Percentiles rank a stretch among this genome's conserved stretches.
Conservation (phyloP, 306 rosid genomes). For the Cucurbita pepo region DNA sequence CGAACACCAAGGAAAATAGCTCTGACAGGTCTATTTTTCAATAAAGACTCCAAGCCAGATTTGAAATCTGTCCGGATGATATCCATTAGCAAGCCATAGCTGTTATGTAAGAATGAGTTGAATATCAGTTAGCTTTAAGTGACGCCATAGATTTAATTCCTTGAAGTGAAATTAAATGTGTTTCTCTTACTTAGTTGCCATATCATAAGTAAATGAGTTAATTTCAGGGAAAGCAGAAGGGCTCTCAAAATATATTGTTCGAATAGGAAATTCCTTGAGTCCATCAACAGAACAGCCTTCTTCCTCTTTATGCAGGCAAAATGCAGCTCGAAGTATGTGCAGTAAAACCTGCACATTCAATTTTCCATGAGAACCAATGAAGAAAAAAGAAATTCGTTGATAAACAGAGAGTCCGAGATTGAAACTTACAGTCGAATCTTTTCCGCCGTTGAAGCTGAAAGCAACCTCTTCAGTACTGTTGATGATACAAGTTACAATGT, state of each 20-base stretch:
- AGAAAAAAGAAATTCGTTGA: constrained; percentile 3
- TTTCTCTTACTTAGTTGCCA: constrained; percentile 50
- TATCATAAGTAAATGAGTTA: constrained; percentile 69
- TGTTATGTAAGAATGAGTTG: constrained; percentile 26
- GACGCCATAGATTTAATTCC: background rate
- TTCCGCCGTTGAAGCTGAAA: constrained; percentile 96
- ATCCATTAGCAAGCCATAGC: constrained; percentile 80
- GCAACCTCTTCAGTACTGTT: constrained; percentile 77
- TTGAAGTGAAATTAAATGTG: constrained; percentile 8
- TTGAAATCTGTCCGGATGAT: constrained; percentile 68
- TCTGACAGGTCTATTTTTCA: constrained; percentile 58
- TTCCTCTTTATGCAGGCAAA: constrained; percentile 58
- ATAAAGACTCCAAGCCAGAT: constrained; percentile 83
- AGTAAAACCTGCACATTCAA: constrained; percentile 61
- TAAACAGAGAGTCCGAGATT: constrained; percentile 7
- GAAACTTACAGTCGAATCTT: constrained; percentile 84
- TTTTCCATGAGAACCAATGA: constrained; percentile 9
- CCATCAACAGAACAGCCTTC: constrained; percentile 38
- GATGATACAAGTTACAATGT: constrained; percentile 3
- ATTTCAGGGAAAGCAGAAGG: constrained; percentile 69
- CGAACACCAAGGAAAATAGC: constrained; percentile 96
- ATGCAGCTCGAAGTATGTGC: constrained; percentile 88
- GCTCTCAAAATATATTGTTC: constrained; percentile 86
- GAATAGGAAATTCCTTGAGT: constrained; percentile 47
- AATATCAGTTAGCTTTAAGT: background rate